A percentile compares a stretch with the other conserved stretches of the same genome.
Evolutionary conservation across 2,329 filamentous ascomycete genomes (phyloP).

Genomic region (Talaromyces sp.): DNA sequence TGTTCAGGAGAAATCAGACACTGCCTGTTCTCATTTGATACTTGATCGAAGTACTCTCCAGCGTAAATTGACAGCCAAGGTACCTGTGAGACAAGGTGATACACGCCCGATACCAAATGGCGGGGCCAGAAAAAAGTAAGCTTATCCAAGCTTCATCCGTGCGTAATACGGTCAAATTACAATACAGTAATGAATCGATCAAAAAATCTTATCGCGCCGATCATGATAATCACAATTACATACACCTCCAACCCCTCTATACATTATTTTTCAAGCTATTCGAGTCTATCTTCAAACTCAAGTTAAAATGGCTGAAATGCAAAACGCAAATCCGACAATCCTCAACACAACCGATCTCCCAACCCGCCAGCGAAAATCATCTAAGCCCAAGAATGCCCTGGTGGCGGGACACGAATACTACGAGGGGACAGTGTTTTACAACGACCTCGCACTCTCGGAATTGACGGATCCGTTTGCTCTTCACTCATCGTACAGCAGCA

Average conservation of each 20-base stretch:
- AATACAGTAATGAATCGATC: neutral
- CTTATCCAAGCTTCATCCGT: neutral
- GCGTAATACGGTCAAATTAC: neutral
- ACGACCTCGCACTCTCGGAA: conserved; percentile 47
- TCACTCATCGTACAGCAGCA: conserved; percentile 20
- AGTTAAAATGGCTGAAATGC: conserved; percentile 33
- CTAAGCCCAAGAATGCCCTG: conserved; percentile 34
- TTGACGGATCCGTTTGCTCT: conserved; percentile 49
- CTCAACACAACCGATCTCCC: conserved; percentile 84
- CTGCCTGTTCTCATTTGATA: neutral
- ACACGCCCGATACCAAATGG: neutral
- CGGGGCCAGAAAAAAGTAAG: neutral
- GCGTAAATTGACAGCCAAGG: neutral
- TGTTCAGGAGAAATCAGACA: neutral
- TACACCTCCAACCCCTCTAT: neutral
- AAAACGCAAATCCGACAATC: conserved; percentile 80
- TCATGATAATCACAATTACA: neutral
- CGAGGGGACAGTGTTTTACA: conserved; percentile 47
- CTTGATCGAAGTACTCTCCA: neutral
- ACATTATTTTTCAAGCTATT: neutral
- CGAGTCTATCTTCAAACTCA: neutral
- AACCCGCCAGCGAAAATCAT: conserved; percentile 55
- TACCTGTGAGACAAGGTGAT: neutral
- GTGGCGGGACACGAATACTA: conserved; percentile 24
- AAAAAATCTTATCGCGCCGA: conserved; percentile 10